Evolutionary conservation across 257 asterid species (phyloP).

Genomic region (Solanum paucissectum): DNA sequence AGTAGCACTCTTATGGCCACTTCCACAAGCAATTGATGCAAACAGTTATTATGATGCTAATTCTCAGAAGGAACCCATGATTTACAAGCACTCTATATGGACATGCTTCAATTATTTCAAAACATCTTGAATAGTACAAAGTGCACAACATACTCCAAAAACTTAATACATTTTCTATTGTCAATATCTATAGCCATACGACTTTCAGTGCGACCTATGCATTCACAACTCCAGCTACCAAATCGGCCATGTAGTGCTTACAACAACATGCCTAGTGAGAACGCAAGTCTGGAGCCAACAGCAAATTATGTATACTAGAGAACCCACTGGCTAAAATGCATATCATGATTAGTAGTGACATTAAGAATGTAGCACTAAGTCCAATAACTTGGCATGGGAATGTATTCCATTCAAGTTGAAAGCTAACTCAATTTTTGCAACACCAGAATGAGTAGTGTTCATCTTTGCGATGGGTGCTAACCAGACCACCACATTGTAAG

Average conservation of each 20-base stretch:
- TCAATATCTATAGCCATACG: not conserved
- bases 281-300: not conserved
- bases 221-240: not conserved
- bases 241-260: not conserved
- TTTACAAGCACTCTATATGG: not conserved
- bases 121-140: not conserved
- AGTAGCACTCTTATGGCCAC: not conserved
- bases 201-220: not conserved
- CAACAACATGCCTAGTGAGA: not conserved
- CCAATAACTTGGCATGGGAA: not conserved
- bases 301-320: not conserved
- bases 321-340: not conserved
- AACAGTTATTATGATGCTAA: not conserved
- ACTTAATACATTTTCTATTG: not conserved
- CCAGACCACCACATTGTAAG: conserved; percentile 85
- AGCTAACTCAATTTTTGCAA: conserved; percentile 39
- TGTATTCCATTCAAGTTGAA: not conserved
- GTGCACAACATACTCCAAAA: not conserved
- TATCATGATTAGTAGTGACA: not conserved
- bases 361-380: not conserved
- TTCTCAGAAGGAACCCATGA: not conserved
- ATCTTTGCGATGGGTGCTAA: conserved; percentile 69
- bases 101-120: not conserved
- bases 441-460: conserved; percentile 89
- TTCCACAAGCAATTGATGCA: not conserved